Base-by-base conservation (phyloP, 202 grass and related monocot species). In the Carex arenaria region DNA sequence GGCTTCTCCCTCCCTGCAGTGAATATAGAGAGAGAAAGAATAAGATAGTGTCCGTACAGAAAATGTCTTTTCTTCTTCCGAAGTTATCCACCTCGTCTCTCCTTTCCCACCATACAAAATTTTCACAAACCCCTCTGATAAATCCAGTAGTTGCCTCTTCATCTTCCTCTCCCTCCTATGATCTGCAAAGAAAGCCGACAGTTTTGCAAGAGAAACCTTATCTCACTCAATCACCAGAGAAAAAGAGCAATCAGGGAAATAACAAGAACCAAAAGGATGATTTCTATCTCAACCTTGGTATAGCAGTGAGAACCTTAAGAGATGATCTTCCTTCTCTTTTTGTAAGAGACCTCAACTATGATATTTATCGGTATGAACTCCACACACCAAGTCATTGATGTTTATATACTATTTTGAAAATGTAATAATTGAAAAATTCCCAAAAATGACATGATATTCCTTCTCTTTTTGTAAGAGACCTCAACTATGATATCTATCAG, bases 201-300 rank as follows among this genome's bases (percentile, higher is more conserved):
- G 77, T 22, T 53, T 38, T 55, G 81, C 89, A 31, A 12, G 85
- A 72, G 45, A 85, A 81, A 88, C 85, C 85, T 89, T 88, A 61
- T 65, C 86, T 60, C 67, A 83, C 49, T 78, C 84, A 84, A 85
- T 66, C 70, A 83, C 40, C 76, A 47, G 85, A 77, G 80, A 87
- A 79, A 77, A 80, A 5, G 52, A 53, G 18, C 60, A 65, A 51
- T 68, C 55, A 64, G 64, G 45, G 23, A 78, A 61, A 72, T 83
- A 31, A 85, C 8, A 84, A 86, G 9, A 89, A 97, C 68, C 78
- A 86, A 47, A 76, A 86, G 85, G 90, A 90, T 62, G 96, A 95
- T 30, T 98, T 95, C 83, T 98, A 98, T 86, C 96, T 98, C 72
- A 98, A 98, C 36, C 89, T 98, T 54, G 96, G 96, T 67, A 62